These are phyloP conservation scores for Rhizophagus prolifer DNA, from an alignment of 192 early-diverging fungal species.

Conservation along the genomic window DNA sequence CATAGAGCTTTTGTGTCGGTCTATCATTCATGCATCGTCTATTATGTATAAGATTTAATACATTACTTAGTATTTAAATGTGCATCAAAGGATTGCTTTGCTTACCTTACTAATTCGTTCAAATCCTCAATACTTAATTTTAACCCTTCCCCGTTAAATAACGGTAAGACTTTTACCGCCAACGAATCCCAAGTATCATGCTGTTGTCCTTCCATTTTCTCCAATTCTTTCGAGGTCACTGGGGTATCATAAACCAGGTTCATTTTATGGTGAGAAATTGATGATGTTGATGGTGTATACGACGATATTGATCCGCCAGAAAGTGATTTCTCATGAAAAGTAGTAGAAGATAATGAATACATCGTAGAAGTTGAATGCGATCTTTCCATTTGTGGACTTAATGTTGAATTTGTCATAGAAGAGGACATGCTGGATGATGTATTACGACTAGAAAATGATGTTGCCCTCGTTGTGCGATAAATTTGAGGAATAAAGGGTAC, in stretches of 20 bases:
- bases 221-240: background rate
- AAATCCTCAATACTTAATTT: constrained; percentile 81
- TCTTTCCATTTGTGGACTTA: background rate
- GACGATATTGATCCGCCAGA: background rate
- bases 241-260: background rate
- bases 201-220: background rate
- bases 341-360: constrained; percentile 5
- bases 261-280: background rate
- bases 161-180: constrained; percentile 70
- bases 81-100: background rate
- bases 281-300: background rate
- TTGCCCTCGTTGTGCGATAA: background rate
- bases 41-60: background rate
- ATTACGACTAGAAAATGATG: constrained; percentile 17
- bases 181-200: constrained; percentile 72
- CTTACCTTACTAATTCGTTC: constrained; percentile 73
- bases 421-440: constrained; percentile 13
- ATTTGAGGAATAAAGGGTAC: background rate
- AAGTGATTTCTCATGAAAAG: constrained; percentile 22
- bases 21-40: constrained; percentile 49
- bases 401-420: background rate
- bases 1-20: constrained; percentile 39
- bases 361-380: constrained; percentile 9
- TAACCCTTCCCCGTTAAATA: constrained; percentile 86
- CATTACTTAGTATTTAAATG: no score